A percentile compares a stretch with the other conserved stretches of the same genome.
These are phyloP conservation scores for Digitaria exilis DNA, from an alignment of 202 grass and related monocot genomes.

Conservation along the genomic window DNA sequence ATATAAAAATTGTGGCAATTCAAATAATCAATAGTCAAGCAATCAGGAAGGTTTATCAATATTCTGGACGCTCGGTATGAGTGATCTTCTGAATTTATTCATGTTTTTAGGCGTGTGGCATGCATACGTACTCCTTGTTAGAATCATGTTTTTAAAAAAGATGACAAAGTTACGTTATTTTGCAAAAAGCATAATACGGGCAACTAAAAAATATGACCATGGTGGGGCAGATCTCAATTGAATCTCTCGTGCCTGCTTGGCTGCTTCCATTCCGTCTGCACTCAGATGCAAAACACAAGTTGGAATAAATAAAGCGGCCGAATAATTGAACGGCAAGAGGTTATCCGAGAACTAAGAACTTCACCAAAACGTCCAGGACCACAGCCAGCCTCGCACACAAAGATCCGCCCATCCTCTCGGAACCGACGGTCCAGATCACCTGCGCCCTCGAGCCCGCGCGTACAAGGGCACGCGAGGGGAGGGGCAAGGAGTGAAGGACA, in stretches of 20 bases:
- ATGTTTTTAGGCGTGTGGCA: no score
- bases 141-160: no score
- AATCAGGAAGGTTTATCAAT: no score
- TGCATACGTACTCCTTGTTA: no score
- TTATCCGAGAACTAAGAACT: not conserved
- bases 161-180: no score
- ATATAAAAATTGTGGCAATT: no score
- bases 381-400: not conserved
- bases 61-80: no score
- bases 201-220: not conserved
- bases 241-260: not conserved
- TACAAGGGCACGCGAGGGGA: not conserved
- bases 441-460: not conserved
- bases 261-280: not conserved
- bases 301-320: not conserved
- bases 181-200: not conserved
- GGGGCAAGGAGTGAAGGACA: constrained; percentile 28
- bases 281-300: not conserved
- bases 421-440: constrained; percentile 30
- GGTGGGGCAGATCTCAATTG: not conserved
- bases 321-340: not conserved
- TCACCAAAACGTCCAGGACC: constrained; percentile 11
- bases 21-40: no score
- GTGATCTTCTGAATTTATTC: no score
- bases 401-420: not conserved